phyloP scores from a whole-genome alignment of 2,329 filamentous ascomycete genomes.

The Delphinella strobiligena region DNA sequence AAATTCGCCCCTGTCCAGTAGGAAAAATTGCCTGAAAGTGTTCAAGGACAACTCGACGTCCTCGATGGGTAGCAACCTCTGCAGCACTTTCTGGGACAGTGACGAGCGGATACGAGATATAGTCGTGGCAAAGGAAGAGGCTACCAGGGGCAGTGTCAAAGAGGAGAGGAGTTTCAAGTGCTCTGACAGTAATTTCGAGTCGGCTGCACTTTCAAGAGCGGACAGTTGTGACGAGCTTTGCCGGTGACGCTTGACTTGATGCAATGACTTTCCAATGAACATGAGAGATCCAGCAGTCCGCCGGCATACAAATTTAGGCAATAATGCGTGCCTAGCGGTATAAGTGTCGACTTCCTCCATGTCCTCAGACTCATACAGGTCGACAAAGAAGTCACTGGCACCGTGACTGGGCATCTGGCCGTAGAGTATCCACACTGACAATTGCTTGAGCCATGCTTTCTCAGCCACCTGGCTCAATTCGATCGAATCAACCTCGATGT shows the following conservation, averaged over 20 bases:
- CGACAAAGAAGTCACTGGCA: slow-evolving; percentile 75
- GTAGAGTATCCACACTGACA: slow-evolving; percentile 83
- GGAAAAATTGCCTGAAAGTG: slow-evolving; percentile 73
- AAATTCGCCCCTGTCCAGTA: slow-evolving; percentile 83
- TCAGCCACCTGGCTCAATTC: slow-evolving; percentile 69
- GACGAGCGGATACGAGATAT: slow-evolving; percentile 68
- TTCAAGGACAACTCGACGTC: slow-evolving; percentile 67
- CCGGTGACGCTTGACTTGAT: slow-evolving; percentile 47
- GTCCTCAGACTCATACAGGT: slow-evolving; percentile 25
- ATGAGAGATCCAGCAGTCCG: slow-evolving; percentile 71
- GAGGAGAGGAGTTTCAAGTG: slow-evolving; percentile 59
- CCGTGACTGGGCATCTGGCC: slow-evolving; percentile 70
- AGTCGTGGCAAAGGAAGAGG: slow-evolving; percentile 55
- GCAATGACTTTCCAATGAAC: slow-evolving; percentile 80
- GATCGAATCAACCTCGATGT: slow-evolving; percentile 66
- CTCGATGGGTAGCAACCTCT: slow-evolving; percentile 65
- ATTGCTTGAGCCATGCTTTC: slow-evolving; percentile 80
- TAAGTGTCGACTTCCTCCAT: slow-evolving; percentile 30
- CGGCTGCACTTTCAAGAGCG: slow-evolving; percentile 20
- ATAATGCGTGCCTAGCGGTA: slow-evolving; percentile 43
- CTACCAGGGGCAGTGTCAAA: slow-evolving; percentile 62
- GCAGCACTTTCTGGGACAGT: slow-evolving; percentile 71
- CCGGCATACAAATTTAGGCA: slow-evolving; percentile 69
- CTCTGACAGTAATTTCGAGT: slow-evolving; percentile 50
- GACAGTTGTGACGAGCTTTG: slow-evolving; percentile 3